Conservation (phyloP, 2,329 filamentous ascomycete genomes). For the Metarhizium anisopliae region DNA sequence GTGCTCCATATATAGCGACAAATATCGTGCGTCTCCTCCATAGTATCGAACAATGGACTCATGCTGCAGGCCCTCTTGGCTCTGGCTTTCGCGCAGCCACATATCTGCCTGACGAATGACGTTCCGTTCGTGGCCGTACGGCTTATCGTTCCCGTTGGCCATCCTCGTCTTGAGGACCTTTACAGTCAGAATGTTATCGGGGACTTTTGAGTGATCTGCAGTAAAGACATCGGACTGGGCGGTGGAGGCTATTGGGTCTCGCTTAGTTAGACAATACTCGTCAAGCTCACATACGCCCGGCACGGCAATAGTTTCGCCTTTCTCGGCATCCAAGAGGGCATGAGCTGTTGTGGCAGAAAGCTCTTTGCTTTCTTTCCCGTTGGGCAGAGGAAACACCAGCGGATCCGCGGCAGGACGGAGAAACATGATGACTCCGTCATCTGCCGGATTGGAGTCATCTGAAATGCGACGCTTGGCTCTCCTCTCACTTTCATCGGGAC, state of each 20-base stretch:
- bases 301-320: conserved; percentile 39
- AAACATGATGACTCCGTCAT: conserved; percentile 48
- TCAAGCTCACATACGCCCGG: conserved; percentile 42
- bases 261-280: conserved; percentile 45
- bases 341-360: conserved; percentile 37
- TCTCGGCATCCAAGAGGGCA: conserved; percentile 40
- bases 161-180: conserved; percentile 50
- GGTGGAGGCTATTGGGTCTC: conserved; percentile 46
- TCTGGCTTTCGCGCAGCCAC: conserved; percentile 49
- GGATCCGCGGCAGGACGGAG: conserved; percentile 39
- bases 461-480: conserved; percentile 34
- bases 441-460: conserved; percentile 19
- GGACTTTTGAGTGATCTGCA: conserved; percentile 41
- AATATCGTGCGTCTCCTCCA: conserved; percentile 49
- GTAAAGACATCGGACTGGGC: conserved; percentile 47
- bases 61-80: conserved; percentile 45
- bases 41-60: conserved; percentile 50
- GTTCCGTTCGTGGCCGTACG: conserved; percentile 41
- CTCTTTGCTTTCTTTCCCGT: conserved; percentile 36
- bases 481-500: conserved; percentile 34
- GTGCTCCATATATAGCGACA: conserved; percentile 54
- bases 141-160: conserved; percentile 30
- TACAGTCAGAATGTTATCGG: conserved; percentile 47
- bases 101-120: conserved; percentile 51
- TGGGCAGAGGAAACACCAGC: conserved; percentile 43